A percentile compares a stretch with the other conserved stretches of the same genome.
Evolutionary conservation across 78 protist species (phyloP).

Genomic region (Cavenderia fasciculata): DNA sequence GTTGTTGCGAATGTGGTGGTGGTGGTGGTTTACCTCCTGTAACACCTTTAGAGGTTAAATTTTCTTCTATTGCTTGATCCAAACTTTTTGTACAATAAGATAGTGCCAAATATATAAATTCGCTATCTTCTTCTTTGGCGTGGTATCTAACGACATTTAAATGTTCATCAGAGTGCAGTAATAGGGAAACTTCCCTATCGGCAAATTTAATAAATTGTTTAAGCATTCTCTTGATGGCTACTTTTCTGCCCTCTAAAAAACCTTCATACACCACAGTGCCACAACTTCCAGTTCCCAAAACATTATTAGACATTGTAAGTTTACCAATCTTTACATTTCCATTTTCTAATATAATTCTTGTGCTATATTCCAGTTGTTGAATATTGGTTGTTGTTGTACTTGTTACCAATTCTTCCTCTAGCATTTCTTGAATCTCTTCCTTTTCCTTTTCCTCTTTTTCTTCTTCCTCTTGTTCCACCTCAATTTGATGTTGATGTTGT

Average conservation of each 20-base stretch:
- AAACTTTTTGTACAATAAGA: conserved; percentile 49
- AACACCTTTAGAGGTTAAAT: background rate
- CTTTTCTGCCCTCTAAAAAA: conserved; percentile 78
- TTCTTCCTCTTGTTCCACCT: conserved; percentile 4
- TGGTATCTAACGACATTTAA: conserved; percentile 86
- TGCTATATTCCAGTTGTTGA: background rate
- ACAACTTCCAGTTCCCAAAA: conserved; percentile 87
- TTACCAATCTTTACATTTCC: conserved; percentile 59
- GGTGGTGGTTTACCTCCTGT: background rate
- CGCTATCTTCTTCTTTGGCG: conserved; percentile 75
- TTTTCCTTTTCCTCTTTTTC: background rate
- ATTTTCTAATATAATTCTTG: conserved; percentile 50
- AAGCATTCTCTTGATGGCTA: conserved; percentile 90
- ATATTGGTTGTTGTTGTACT: conserved; percentile 12
- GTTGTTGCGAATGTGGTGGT: conserved; percentile 43
- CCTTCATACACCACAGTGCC: conserved; percentile 92
- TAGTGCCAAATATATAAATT: conserved; percentile 84
- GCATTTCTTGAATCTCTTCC: background rate
- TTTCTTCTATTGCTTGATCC: conserved; percentile 4
- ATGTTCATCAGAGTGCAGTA: conserved; percentile 83
- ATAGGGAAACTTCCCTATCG: conserved; percentile 79
- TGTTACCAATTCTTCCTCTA: background rate
- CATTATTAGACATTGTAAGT: conserved; percentile 14
- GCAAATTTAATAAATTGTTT: conserved; percentile 82
- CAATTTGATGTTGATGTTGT: background rate